A percentile compares a stretch with the other conserved stretches of the same genome.
Evolutionary conservation across 2,329 filamentous ascomycete genomes (phyloP).

Genomic region (Lomentospora prolificans): DNA sequence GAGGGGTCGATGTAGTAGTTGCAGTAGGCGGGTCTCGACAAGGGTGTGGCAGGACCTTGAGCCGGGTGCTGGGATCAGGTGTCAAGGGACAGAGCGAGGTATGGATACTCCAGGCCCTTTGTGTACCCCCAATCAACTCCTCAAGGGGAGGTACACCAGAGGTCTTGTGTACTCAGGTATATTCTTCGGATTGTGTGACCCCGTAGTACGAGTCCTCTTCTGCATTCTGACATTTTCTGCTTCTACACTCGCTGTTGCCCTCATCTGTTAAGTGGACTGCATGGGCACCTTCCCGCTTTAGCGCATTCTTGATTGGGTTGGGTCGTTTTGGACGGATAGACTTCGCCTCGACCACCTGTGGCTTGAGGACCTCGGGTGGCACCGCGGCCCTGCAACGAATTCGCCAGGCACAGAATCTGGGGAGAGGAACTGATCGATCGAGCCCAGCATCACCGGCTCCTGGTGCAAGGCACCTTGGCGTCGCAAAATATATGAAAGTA

Average conservation of each 20-base stretch:
- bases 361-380: neutral
- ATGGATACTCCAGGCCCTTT: neutral
- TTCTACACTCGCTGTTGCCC: neutral
- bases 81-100: neutral
- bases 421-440: neutral
- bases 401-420: neutral
- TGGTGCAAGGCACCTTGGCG: no score
- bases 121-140: neutral
- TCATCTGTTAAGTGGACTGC: neutral
- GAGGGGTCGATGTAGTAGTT: neutral
- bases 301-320: neutral
- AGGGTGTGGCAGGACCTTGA: slow-evolving; percentile 4
- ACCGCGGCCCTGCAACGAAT: neutral
- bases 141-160: neutral
- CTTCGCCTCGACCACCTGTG: neutral
- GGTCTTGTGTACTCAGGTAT: neutral
- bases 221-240: neutral
- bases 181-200: neutral
- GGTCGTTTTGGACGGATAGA: neutral
- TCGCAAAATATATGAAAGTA: no score
- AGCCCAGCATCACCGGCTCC: neutral
- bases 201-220: neutral
- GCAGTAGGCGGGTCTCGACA: neutral
- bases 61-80: neutral
- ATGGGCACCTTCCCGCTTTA: neutral